Base-by-base conservation (phyloP, 208 protist genomes). In the Trypanosoma rangeli region DNA sequence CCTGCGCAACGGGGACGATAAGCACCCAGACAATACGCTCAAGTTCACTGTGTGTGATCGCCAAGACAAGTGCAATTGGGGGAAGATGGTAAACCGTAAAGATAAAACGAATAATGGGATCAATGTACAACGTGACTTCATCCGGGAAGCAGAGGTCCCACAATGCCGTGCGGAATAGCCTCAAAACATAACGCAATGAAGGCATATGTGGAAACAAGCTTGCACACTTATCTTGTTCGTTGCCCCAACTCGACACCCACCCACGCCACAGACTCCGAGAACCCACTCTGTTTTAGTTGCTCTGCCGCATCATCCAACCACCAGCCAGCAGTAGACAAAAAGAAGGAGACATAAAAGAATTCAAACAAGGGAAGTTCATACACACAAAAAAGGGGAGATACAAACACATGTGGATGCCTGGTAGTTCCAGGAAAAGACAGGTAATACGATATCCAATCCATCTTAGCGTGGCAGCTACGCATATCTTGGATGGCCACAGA, bases 11-110 rank as follows among this genome's bases (percentile, higher is more conserved):
- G 22, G 90, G 90, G 56, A 94, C 76, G 42, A 95, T 83, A 26
- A 94, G 77, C 29, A 90, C 81, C 86, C 87, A 95, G 33, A 94
- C 90, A 64, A 95, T 81, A 22, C 84, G 84, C 80, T 92, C 76
- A 61, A 95, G 78, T 5, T 77, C 86, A 59, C 85, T 91, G 70
- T 95, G 90, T 31, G 90, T 95, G 33, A 92, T 64, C 8, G 87
- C 82, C 24, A 93, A 16, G 37, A 86, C 71, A 26, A 94, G 67
- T 2, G 72, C 79, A 2, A 95, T 73, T 44, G 77, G 70, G 22
- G 90, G 86, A 35, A 95, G 68, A 73, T 94, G 88, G 73, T 93
- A 95, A 15, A 90, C 28, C 29, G 76, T 75, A 68, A 95, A 93
- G 29, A 93, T 53, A 16, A 80, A 70, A 10, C 90, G 87, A 9